phyloP scores from a whole-genome alignment of 345 rosid genomes.

The Psidium friedrichsthalianum region DNA sequence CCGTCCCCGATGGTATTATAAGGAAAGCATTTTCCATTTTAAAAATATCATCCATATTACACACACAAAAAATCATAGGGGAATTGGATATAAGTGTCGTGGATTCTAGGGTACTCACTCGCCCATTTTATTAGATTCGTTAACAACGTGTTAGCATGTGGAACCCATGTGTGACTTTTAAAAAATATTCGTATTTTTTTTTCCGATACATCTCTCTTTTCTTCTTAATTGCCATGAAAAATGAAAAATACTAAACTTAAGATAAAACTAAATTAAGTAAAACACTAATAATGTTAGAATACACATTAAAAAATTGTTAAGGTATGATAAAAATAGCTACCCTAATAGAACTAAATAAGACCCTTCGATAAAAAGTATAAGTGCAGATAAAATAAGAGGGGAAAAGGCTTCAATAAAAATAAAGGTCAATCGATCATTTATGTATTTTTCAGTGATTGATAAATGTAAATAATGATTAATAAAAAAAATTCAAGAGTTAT shows the following conservation, averaged over 20 bases:
- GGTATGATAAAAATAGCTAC: not conserved
- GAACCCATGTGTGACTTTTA: not conserved
- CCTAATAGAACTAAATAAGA: not conserved
- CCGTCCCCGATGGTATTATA: accelerated
- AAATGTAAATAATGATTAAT: not conserved
- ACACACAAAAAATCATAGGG: too few species aligned
- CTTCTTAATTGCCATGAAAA: not conserved
- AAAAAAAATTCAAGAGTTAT: not conserved
- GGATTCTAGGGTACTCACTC: not conserved
- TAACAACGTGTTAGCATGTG: not conserved
- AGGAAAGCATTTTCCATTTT: too few species aligned
- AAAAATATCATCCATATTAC: not conserved
- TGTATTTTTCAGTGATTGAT: not conserved
- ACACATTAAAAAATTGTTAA: not conserved
- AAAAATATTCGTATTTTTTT: not conserved
- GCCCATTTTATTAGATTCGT: not conserved
- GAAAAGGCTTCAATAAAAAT: not conserved
- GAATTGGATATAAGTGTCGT: too few species aligned
- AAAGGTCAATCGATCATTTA: accelerated
- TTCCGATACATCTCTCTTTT: not conserved
- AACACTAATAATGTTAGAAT: not conserved
- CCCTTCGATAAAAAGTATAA: not conserved
- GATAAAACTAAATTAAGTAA: not conserved
- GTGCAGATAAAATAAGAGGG: not conserved
- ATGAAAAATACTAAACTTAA: not conserved